Conservation (phyloP, 495 filamentous ascomycete genomes). For the Entonaema liquescens region DNA sequence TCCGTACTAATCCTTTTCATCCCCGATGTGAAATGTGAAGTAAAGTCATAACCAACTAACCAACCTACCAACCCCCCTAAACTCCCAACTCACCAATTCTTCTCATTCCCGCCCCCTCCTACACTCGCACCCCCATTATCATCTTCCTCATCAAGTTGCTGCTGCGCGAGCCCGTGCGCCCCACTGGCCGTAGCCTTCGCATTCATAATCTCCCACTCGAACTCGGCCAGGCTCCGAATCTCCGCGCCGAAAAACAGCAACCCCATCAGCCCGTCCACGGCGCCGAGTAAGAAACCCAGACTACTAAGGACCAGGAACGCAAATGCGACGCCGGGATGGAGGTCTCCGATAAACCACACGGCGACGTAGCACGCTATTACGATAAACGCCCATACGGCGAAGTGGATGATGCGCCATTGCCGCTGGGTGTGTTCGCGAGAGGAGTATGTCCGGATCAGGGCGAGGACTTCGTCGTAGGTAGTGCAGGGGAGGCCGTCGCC, state of each 20-base stretch:
- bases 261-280: slow-evolving; percentile 84
- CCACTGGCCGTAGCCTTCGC: slow-evolving; percentile 56
- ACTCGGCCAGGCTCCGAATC: slow-evolving; percentile 85
- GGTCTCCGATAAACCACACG: slow-evolving; percentile 84
- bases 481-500: slow-evolving; percentile 41
- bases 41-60: background rate
- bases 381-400: slow-evolving; percentile 68
- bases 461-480: slow-evolving; percentile 78
- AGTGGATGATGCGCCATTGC: slow-evolving; percentile 74
- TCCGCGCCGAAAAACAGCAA: slow-evolving; percentile 86
- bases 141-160: slow-evolving; percentile 29
- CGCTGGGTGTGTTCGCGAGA: slow-evolving; percentile 74
- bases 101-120: slow-evolving; percentile 4
- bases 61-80: background rate
- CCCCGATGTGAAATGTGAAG: background rate
- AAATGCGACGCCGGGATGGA: slow-evolving; percentile 76
- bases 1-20: background rate
- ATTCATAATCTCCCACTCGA: slow-evolving; percentile 90
- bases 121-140: slow-evolving; percentile 10
- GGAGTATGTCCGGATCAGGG: slow-evolving; percentile 70
- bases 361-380: slow-evolving; percentile 76
- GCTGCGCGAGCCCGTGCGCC: slow-evolving; percentile 32
- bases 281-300: slow-evolving; percentile 76
- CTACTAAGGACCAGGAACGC: slow-evolving; percentile 80
- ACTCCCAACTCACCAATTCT: background rate